Conservation (phyloP, 1,284 basidiomycete species). For the Malassezia vespertilionis region DNA sequence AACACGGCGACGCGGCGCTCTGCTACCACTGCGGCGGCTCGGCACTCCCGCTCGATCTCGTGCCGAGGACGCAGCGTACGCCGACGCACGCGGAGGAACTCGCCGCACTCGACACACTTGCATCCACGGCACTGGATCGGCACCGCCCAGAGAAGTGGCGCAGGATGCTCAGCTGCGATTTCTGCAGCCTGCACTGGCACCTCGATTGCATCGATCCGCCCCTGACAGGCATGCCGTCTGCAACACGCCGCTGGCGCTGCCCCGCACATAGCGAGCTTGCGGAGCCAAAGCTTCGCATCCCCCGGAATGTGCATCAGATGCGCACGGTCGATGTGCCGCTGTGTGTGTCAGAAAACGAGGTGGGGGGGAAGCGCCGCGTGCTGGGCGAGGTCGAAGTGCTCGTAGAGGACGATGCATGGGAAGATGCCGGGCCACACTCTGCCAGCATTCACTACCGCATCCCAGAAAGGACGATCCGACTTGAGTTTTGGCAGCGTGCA, state of each 20-base stretch:
- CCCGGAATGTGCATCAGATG: slow-evolving; percentile 19
- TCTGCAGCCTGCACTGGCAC: slow-evolving; percentile 90
- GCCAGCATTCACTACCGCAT: slow-evolving; percentile 53
- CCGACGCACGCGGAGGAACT: neutral
- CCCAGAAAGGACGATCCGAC: slow-evolving; percentile 78
- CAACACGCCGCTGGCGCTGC: slow-evolving; percentile 94
- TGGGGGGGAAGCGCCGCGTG: slow-evolving; percentile 56
- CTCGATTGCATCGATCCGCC: slow-evolving; percentile 91
- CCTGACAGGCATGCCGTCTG: slow-evolving; percentile 69
- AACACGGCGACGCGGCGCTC: slow-evolving; percentile 66
- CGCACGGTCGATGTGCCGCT: slow-evolving; percentile 23
- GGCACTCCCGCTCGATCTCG: slow-evolving; percentile 53
- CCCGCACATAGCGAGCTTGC: slow-evolving; percentile 81
- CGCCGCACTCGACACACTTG: slow-evolving; percentile 18
- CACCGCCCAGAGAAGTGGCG: slow-evolving; percentile 35
- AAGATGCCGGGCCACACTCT: slow-evolving; percentile 25
- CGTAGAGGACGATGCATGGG: slow-evolving; percentile 51
- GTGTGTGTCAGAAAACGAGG: slow-evolving; percentile 52
- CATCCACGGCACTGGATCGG: slow-evolving; percentile 42
- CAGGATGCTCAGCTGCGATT: slow-evolving; percentile 81
- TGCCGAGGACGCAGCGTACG: neutral
- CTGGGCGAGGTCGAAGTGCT: slow-evolving; percentile 81
- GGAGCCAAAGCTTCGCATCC: slow-evolving; percentile 47
- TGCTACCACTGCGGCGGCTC: slow-evolving; percentile 82
- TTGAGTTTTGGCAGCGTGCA: slow-evolving; percentile 73